Conservation (phyloP, 2,329 filamentous ascomycete genomes). For the Xylariales sp. region DNA sequence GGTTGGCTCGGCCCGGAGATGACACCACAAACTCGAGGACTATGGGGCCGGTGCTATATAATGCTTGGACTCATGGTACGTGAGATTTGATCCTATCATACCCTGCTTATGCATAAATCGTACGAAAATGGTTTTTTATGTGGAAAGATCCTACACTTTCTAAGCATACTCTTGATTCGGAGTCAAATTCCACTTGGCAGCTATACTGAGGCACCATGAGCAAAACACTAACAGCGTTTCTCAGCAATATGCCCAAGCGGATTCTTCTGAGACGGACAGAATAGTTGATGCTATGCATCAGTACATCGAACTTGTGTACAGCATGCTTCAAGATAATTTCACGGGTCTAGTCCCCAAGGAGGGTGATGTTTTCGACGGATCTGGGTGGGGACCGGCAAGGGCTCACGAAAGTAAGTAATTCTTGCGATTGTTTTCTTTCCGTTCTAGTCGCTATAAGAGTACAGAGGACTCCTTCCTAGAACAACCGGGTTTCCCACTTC, state of each 20-base stretch:
- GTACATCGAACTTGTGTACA: conserved; percentile 62
- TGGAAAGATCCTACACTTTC: too few species aligned
- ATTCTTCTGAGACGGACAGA: conserved; percentile 54
- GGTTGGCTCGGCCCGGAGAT: conserved; percentile 69
- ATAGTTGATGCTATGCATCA: conserved; percentile 62
- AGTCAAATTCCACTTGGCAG: not conserved
- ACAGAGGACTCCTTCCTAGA: not conserved
- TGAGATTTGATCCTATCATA: not conserved
- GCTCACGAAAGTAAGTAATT: conserved; percentile 52
- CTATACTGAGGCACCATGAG: not conserved
- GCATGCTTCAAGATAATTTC: conserved; percentile 65
- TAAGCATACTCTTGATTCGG: not conserved
- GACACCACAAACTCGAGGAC: conserved; percentile 54
- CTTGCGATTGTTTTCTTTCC: not conserved
- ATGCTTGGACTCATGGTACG: conserved; percentile 60
- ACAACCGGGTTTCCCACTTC: too few species aligned
- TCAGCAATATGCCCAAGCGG: conserved; percentile 61
- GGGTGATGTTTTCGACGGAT: conserved; percentile 56
- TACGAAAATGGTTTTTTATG: too few species aligned
- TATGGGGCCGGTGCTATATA: conserved; percentile 66
- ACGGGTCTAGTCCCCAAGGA: conserved; percentile 61
- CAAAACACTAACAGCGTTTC: conserved; percentile 39
- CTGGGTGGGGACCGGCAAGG: conserved; percentile 51
- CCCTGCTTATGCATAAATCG: not conserved
- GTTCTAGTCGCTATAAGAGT: not conserved